Conservation (phyloP, 225 moss, liverwort and hornwort genomes). For the Rhytidiadelphus loreus region DNA sequence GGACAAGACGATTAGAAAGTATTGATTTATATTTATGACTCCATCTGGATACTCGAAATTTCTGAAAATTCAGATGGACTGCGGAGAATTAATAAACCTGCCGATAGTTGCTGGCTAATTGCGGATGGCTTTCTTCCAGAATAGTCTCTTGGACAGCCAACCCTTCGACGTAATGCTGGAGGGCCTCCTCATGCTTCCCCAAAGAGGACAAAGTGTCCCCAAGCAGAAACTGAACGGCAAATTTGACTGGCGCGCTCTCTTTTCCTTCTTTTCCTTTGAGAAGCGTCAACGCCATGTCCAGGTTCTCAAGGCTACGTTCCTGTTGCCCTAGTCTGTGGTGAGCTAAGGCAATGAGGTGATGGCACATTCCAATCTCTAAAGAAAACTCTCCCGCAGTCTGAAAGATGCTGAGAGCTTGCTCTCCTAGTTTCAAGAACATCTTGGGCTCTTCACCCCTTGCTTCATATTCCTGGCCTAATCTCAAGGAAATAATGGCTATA, state of each 20-base stretch:
- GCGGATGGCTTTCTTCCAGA: conserved; percentile 53
- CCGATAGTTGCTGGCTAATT: conserved; percentile 67
- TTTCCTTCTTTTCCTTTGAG: conserved; percentile 51
- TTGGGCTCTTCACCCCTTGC: conserved; percentile 46
- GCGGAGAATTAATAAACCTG: conserved; percentile 17
- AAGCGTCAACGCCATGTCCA: conserved; percentile 41
- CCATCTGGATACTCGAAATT: background rate
- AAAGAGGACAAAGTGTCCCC: conserved; percentile 61
- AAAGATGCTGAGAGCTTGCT: conserved; percentile 67
- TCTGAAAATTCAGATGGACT: background rate
- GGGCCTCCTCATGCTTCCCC: conserved; percentile 81
- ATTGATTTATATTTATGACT: background rate
- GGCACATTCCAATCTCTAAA: conserved; percentile 65
- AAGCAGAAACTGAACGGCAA: conserved; percentile 59
- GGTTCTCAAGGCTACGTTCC: conserved; percentile 41
- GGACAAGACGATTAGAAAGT: background rate
- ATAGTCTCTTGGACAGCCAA: conserved; percentile 73
- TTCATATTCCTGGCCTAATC: conserved; percentile 85
- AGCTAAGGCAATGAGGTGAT: conserved; percentile 66
- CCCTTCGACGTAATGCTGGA: conserved; percentile 56
- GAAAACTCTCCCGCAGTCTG: conserved; percentile 33
- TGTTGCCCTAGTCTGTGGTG: conserved; percentile 54
- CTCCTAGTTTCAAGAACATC: conserved; percentile 53
- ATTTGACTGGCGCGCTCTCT: conserved; percentile 52
- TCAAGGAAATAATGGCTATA: conserved; percentile 53